These are phyloP conservation scores for Pichia thaimueangensis DNA, from an alignment of 805 yeast genomes.

Conservation along the genomic window DNA sequence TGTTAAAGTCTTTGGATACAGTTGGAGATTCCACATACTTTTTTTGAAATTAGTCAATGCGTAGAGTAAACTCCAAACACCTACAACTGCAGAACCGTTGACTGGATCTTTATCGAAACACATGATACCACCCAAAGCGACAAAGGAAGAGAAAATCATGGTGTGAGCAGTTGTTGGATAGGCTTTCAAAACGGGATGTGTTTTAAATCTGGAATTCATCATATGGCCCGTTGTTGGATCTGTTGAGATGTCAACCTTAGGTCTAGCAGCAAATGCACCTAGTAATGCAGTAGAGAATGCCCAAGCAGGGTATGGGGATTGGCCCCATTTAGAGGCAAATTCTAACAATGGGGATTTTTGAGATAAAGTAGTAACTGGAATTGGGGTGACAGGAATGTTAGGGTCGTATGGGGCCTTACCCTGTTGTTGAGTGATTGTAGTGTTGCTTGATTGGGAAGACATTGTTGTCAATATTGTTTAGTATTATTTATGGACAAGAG, in stretches of 20 bases:
- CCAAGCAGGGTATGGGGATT: slow-evolving; percentile 45
- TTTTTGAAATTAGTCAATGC: slow-evolving; percentile 63
- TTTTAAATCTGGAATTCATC: background rate
- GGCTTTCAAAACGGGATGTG: slow-evolving; percentile 11
- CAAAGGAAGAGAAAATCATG: slow-evolving; percentile 53
- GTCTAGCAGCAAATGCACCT: slow-evolving; percentile 19
- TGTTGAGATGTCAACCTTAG: slow-evolving; percentile 14
- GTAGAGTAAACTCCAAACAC: slow-evolving; percentile 79
- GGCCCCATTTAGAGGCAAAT: slow-evolving; percentile 5
- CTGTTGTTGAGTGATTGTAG: too few species aligned
- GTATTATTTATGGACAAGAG: too few species aligned
- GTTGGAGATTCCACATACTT: slow-evolving; percentile 46
- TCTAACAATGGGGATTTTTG: too few species aligned
- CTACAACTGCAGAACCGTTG: slow-evolving; percentile 74
- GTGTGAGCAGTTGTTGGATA: slow-evolving; percentile 25
- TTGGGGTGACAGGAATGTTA: background rate
- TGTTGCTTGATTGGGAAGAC: too few species aligned
- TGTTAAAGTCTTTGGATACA: slow-evolving; percentile 57
- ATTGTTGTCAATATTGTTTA: too few species aligned
- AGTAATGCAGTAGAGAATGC: slow-evolving; percentile 33
- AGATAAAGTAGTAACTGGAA: background rate
- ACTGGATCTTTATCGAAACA: slow-evolving; percentile 67
- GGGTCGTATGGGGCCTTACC: too few species aligned
- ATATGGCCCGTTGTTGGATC: slow-evolving; percentile 13
- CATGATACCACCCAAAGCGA: slow-evolving; percentile 66